A percentile compares a stretch with the other conserved stretches of the same genome.
These are phyloP conservation scores for Cercospora sp. DNA, from an alignment of 2,329 filamentous ascomycete species.

Conservation along the genomic window DNA sequence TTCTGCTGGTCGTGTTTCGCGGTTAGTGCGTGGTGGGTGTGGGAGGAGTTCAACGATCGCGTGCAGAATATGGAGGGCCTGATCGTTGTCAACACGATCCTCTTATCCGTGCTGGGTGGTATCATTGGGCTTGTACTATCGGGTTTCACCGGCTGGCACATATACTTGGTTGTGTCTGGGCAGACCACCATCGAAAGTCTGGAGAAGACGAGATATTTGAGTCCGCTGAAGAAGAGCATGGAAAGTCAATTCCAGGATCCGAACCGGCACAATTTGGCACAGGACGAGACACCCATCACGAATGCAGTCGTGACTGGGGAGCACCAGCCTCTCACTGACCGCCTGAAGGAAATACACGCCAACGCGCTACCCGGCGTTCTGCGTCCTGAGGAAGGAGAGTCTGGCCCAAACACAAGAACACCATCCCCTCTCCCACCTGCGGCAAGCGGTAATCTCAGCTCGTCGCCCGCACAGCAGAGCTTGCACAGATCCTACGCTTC, in stretches of 20 bases:
- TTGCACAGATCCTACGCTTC: conserved; percentile 52
- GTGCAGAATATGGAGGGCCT: conserved; percentile 73
- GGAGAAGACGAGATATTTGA: conserved; percentile 92
- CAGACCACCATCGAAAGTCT: conserved; percentile 95
- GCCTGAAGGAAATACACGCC: conserved; percentile 77
- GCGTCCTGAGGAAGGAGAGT: conserved; percentile 78
- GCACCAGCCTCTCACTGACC: conserved; percentile 58
- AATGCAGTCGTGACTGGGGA: conserved; percentile 18
- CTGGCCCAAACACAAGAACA: conserved; percentile 36
- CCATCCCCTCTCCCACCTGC: conserved; percentile 31
- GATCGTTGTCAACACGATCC: conserved; percentile 80
- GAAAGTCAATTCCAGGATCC: conserved; percentile 57
- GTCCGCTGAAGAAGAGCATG: conserved; percentile 71
- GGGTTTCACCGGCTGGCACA: conserved; percentile 90
- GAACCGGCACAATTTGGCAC: conserved; percentile 49
- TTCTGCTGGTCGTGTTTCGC: conserved; percentile 82
- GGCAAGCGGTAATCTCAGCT: conserved; percentile 16
- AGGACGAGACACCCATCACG: conserved; percentile 9
- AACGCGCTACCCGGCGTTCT: conserved; percentile 80
- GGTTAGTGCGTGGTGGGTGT: conserved; percentile 80
- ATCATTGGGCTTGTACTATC: conserved; percentile 88
- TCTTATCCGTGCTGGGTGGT: conserved; percentile 81
- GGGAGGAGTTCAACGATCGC: conserved; percentile 73
- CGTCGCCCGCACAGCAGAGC: conserved; percentile 49
- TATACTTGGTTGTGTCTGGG: conserved; percentile 73